phyloP scores from a whole-genome alignment of 2,329 filamentous ascomycete genomes.

The Hortaea sp. region DNA sequence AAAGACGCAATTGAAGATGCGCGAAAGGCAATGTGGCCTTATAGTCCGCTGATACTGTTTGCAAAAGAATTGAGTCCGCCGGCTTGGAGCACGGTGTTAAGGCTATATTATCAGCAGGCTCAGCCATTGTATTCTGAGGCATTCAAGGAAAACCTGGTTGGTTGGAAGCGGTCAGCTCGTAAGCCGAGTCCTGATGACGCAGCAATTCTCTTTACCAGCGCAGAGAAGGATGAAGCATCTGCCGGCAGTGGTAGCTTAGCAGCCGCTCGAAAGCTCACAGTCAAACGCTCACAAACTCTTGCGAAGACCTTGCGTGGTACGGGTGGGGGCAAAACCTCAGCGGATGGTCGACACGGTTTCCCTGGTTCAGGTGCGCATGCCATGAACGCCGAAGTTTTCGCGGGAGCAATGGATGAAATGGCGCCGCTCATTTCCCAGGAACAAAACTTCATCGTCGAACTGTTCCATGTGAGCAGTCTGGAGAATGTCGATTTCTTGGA shows the following conservation, averaged over 20 bases:
- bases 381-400: conserved; percentile 72
- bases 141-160: conserved; percentile 64
- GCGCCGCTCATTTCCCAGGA: conserved; percentile 79
- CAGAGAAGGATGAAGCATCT: conserved; percentile 66
- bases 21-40: conserved; percentile 71
- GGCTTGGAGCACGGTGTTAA: conserved; percentile 72
- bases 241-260: conserved; percentile 54
- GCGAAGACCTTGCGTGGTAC: conserved; percentile 63
- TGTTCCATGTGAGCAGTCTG: conserved; percentile 87
- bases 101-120: conserved; percentile 69
- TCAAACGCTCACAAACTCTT: conserved; percentile 84
- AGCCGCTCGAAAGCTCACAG: conserved; percentile 72
- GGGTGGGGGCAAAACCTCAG: conserved; percentile 48
- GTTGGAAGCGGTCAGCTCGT: conserved; percentile 49
- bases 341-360: conserved; percentile 45
- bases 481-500: conserved; percentile 77
- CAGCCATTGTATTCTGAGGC: conserved; percentile 70
- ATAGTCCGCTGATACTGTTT: conserved; percentile 79
- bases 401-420: conserved; percentile 69
- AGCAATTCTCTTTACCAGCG: conserved; percentile 69
- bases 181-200: conserved; percentile 22
- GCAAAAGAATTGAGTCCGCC: conserved; percentile 70
- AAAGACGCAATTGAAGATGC: conserved; percentile 57
- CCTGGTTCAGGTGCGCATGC: conserved; percentile 15
- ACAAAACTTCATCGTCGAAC: conserved; percentile 94